Conservation (phyloP, 139 green algal genomes). For the Haematococcus lacustris region DNA sequence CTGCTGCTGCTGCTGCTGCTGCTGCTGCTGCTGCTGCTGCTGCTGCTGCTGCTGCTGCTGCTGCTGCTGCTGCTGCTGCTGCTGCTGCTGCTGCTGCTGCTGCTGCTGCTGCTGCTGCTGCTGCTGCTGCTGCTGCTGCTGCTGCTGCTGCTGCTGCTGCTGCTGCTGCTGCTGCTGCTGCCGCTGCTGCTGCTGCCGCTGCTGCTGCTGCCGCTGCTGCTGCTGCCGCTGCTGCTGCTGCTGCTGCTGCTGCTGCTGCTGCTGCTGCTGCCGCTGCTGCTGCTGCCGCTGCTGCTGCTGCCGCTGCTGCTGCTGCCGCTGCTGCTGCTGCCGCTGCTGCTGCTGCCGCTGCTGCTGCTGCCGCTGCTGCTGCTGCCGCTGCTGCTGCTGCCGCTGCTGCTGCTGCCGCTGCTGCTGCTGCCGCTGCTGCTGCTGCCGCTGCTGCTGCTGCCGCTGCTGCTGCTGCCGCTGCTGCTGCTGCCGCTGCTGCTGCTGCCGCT, state of each 20-base stretch:
- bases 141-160: neutral
- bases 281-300: neutral
- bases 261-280: neutral
- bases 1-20: neutral
- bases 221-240: neutral
- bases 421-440: neutral
- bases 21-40: constrained; percentile 1
- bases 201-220: neutral
- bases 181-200: neutral
- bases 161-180: neutral
- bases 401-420: neutral
- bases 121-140: neutral
- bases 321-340: no score
- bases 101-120: neutral
- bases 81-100: no score
- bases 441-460: neutral
- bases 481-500: neutral
- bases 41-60: constrained; percentile 7
- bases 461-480: neutral
- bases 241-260: neutral
- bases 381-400: neutral
- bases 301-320: no score
- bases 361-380: neutral
- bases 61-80: no score
- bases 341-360: no score